Evolutionary conservation across 1,139 yeast genomes (phyloP).

Genomic region (Schwanniomyces etchellsii): DNA sequence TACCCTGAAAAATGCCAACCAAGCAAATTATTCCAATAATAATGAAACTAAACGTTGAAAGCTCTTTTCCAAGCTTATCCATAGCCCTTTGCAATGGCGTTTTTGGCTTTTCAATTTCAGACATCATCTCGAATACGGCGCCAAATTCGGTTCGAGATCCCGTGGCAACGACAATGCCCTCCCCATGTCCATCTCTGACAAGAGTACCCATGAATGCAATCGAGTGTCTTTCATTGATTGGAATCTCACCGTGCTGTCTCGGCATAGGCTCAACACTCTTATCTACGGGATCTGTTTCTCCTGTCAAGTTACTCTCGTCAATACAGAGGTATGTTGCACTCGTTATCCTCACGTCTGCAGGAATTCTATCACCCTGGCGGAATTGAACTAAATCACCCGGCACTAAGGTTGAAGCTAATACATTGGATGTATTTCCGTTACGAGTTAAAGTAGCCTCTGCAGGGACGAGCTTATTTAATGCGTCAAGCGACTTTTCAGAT

Average conservation of each 20-base stretch:
- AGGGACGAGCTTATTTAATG: constrained; percentile 85
- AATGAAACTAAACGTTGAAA: constrained; percentile 73
- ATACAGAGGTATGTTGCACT: constrained; percentile 73
- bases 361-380: constrained; percentile 87
- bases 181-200: constrained; percentile 89
- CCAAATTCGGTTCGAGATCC: constrained; percentile 89
- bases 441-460: constrained; percentile 89
- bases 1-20: constrained; percentile 84
- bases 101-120: constrained; percentile 88
- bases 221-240: constrained; percentile 61
- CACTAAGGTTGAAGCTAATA: constrained; percentile 77
- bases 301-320: constrained; percentile 91
- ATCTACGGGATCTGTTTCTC: constrained; percentile 83
- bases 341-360: constrained; percentile 83
- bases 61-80: constrained; percentile 90
- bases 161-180: constrained; percentile 90
- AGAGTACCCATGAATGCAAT: constrained; percentile 95
- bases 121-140: constrained; percentile 85
- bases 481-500: constrained; percentile 88
- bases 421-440: constrained; percentile 68
- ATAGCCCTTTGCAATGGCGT: constrained; percentile 92
- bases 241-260: constrained; percentile 15
- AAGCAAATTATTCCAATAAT: constrained; percentile 85
- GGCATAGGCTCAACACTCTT: constrained; percentile 42
- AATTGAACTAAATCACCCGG: constrained; percentile 94